Evolutionary conservation across 495 filamentous ascomycete genomes (phyloP).

Genomic region (Parachaetomium inaequale): DNA sequence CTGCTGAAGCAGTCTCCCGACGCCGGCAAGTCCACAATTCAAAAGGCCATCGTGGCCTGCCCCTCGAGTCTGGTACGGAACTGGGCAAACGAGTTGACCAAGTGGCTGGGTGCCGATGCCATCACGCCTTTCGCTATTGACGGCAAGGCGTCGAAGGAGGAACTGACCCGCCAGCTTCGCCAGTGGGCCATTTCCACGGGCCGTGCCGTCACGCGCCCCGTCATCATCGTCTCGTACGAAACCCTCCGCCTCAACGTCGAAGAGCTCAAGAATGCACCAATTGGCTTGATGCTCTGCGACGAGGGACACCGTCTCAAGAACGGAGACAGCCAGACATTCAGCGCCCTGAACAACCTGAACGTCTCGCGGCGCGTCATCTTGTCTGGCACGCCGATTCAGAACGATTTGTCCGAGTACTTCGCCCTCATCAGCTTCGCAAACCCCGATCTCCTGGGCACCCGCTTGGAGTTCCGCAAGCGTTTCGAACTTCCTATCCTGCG

Average conservation of each 20-base stretch:
- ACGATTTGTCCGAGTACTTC: slow-evolving; percentile 97
- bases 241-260: slow-evolving; percentile 87
- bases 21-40: slow-evolving; percentile 86
- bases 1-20: slow-evolving; percentile 92
- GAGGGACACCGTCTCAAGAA: slow-evolving; percentile 99
- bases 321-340: slow-evolving; percentile 91
- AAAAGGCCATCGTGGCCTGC: slow-evolving; percentile 98
- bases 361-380: slow-evolving; percentile 90
- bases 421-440: slow-evolving; percentile 96
- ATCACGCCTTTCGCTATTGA: slow-evolving; percentile 94
- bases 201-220: slow-evolving; percentile 83
- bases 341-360: slow-evolving; percentile 81
- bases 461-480: slow-evolving; percentile 89
- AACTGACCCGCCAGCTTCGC: slow-evolving; percentile 80
- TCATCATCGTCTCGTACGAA: slow-evolving; percentile 99
- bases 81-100: slow-evolving; percentile 93
- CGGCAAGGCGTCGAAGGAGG: slow-evolving; percentile 92
- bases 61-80: slow-evolving; percentile 95
- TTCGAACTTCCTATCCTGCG: slow-evolving; percentile 91
- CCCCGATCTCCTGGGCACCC: slow-evolving; percentile 82
- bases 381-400: slow-evolving; percentile 96
- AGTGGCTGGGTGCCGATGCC: slow-evolving; percentile 93
- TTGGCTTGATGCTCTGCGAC: slow-evolving; percentile 94
- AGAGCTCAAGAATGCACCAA: slow-evolving; percentile 79
- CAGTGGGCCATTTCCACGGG: slow-evolving; percentile 93